Evolutionary conservation across 108 stramenopile species (phyloP).

Genomic region (Heterococcus sp.): DNA sequence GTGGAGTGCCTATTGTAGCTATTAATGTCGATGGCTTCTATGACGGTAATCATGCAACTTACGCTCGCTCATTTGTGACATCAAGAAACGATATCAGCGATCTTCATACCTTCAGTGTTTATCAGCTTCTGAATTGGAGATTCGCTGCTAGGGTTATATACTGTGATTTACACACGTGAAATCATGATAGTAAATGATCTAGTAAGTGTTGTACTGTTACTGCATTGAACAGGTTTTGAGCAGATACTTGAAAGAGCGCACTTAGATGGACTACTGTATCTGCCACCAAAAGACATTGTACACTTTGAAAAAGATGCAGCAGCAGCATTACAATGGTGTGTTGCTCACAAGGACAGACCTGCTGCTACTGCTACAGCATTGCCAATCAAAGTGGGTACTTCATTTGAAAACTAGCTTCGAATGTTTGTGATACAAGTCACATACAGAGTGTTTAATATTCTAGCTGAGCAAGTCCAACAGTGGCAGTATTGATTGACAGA

Average conservation of each 20-base stretch:
- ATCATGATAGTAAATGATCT: no score
- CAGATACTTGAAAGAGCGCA: neutral
- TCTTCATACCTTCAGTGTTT: no score
- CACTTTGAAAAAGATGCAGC: neutral
- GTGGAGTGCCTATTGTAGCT: conserved; percentile 16
- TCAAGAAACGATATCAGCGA: no score
- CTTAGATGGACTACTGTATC: neutral
- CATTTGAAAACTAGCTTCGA: no score
- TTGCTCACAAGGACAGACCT: neutral
- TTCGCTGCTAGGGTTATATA: no score
- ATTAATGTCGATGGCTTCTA: conserved; percentile 36
- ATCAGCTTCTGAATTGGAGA: no score
- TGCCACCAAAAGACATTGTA: neutral
- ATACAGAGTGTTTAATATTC: no score
- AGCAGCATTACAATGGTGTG: neutral
- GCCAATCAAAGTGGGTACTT: neutral
- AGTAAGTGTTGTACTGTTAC: no score
- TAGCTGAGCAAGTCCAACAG: no score
- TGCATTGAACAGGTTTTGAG: neutral
- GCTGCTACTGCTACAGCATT: neutral
- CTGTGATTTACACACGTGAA: no score
- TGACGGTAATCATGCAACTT: conserved; percentile 25
- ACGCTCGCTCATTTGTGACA: neutral
- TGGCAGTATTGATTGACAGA: no score
- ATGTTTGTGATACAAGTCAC: no score